Percentiles rank a stretch among this genome's conserved stretches.
Conservation (phyloP, 495 filamentous ascomycete species). For the Podospora tetraspora region DNA sequence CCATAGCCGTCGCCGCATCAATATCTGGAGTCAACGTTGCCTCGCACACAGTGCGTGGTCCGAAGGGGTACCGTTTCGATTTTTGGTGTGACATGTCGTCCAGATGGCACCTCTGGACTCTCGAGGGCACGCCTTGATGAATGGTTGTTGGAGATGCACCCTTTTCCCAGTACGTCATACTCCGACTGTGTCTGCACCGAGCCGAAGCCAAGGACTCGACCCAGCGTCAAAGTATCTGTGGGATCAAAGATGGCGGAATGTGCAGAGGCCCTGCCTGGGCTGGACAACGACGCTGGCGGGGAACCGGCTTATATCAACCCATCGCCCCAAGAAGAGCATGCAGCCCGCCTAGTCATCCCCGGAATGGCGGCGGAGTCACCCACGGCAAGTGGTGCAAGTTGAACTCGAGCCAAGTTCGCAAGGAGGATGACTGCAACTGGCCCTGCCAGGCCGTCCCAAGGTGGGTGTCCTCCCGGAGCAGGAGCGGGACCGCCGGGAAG, state of each 20-base stretch:
- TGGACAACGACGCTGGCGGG: background rate
- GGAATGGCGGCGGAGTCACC: slow-evolving; percentile 17
- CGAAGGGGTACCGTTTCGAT: background rate
- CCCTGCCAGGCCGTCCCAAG: slow-evolving; percentile 5
- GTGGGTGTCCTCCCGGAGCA: slow-evolving; percentile 7
- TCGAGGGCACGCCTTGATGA: background rate
- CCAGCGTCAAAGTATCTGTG: background rate
- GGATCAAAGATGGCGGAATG: background rate
- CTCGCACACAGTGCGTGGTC: slow-evolving; percentile 8
- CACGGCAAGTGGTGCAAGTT: slow-evolving; percentile 1
- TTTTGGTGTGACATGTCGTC: background rate
- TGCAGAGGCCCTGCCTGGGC: background rate
- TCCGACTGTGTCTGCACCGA: slow-evolving; percentile 13
- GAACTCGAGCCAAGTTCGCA: slow-evolving; percentile 1
- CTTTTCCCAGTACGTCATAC: slow-evolving; percentile 13
- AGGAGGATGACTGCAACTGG: background rate
- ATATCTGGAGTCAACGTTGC: background rate
- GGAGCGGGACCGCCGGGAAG: slow-evolving; percentile 8
- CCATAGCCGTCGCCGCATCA: background rate
- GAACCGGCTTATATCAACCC: background rate
- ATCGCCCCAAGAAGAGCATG: background rate
- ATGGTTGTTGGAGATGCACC: background rate
- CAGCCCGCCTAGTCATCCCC: background rate
- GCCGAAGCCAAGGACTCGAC: slow-evolving; percentile 4
- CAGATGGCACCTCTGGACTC: background rate